Conservation (phyloP, 106 monocot species). For the Dioscorea zingiberensis region DNA sequence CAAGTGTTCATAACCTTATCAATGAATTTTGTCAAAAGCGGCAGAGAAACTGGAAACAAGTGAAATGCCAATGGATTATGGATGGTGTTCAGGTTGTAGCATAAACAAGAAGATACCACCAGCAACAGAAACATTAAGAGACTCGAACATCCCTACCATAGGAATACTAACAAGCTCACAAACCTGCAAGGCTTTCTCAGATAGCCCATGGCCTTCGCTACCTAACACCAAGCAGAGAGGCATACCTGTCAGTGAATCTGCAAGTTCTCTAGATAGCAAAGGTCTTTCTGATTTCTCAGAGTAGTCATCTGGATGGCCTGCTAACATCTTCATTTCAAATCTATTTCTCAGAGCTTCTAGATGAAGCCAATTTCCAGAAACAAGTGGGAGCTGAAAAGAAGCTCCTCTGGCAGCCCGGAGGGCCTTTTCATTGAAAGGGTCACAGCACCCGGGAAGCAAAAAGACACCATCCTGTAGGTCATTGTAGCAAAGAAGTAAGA, state of each 20-base stretch:
- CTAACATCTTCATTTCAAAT: constrained; percentile 65
- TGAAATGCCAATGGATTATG: not conserved
- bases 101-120: constrained; percentile 93
- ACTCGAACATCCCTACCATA: constrained; percentile 80
- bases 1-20: too few relatives aligned
- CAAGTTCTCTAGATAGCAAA: constrained; percentile 40
- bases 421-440: constrained; percentile 98
- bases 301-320: constrained; percentile 59
- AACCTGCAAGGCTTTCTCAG: constrained; percentile 29
- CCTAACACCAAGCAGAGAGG: constrained; percentile 80
- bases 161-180: constrained; percentile 81
- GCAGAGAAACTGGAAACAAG: not conserved
- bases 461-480: constrained; percentile 71
- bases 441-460: constrained; percentile 81
- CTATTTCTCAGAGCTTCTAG: constrained; percentile 32
- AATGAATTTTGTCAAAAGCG: too few relatives aligned
- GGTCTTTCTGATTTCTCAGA: constrained; percentile 6
- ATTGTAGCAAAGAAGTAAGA: not conserved
- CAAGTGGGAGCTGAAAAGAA: constrained; percentile 85
- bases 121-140: constrained; percentile 94
- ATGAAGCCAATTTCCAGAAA: constrained; percentile 64
- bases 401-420: constrained; percentile 80
- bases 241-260: constrained; percentile 25
- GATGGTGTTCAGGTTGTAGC: constrained; percentile 42
- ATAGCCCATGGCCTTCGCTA: constrained; percentile 85